Percentiles rank a stretch among this genome's conserved stretches.
These are phyloP conservation scores for Ormosia semicastrata DNA, from an alignment of 306 rosid genomes.

Conservation along the genomic window DNA sequence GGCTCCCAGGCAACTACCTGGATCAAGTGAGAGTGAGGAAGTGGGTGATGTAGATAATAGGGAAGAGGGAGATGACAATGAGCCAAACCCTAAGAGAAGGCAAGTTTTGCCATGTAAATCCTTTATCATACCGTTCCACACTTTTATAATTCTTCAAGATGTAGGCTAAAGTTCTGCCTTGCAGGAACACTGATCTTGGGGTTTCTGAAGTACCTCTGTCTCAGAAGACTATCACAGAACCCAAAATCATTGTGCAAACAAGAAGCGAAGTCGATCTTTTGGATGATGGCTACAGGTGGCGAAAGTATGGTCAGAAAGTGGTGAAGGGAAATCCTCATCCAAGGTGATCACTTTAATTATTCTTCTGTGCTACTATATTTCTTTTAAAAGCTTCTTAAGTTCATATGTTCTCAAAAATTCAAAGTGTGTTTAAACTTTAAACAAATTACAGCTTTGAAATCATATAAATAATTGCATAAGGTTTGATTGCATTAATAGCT, in stretches of 20 bases:
- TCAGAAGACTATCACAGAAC: conserved; percentile 84
- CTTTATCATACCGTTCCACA: background rate
- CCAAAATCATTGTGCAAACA: conserved; percentile 95
- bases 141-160: background rate
- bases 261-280: conserved; percentile 94
- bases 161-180: conserved; percentile 20
- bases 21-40: conserved; percentile 72
- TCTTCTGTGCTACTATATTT: conserved; percentile 12
- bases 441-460: background rate
- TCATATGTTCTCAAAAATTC: background rate
- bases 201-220: conserved; percentile 59
- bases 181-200: conserved; percentile 70
- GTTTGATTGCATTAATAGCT: conserved; percentile 11
- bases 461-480: background rate
- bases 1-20: conserved; percentile 44
- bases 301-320: conserved; percentile 97
- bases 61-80: conserved; percentile 59
- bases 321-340: conserved; percentile 99
- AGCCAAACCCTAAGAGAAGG: conserved; percentile 92
- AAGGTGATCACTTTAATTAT: conserved; percentile 52
- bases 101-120: conserved; percentile 26
- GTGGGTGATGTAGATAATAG: conserved; percentile 50
- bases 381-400: conserved; percentile 6
- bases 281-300: conserved; percentile 97
- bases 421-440: background rate